Base-by-base conservation (phyloP, 2,329 filamentous ascomycete genomes). In the Cladophialophora chaetospira region DNA sequence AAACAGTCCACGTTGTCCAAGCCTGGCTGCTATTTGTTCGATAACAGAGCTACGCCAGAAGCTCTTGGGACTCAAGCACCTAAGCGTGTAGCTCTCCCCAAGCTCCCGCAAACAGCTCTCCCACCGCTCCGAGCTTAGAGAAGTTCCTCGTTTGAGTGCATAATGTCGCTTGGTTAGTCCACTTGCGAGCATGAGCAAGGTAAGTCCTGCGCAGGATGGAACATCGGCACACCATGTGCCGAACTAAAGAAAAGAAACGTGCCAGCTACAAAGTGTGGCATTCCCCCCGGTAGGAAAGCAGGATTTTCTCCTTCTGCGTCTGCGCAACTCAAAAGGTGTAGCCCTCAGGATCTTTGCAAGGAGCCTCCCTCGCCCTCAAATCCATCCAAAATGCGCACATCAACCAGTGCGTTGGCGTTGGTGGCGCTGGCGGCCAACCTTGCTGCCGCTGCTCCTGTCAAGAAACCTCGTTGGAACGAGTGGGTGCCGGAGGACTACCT, bases 401-500 rank as follows among this genome's bases (percentile, higher is more conserved):
- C 46, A 46, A 33, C 56, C 21, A 35, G 47, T 42, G n/a, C 21
- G 42, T 6, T 62, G 38, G 60, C 60, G 49, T 10, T 62, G 40
- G 23, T 48, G 46, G 60, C 57, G 43, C 33, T 53, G 31, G 47
- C 45, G 11, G 50, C 35, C 6, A 40, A 57, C 23, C 46, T 62
- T 19, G 54, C 47, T 19, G 53, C 17, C 31, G 53, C 53, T 13
- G 43, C 40, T 3, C 60, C 60, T 9, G 26, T 62, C 38, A 36
- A 55, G 13, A 36, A 33, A 40, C 48, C 48, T 10, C 52, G 52
- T 44, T 33, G 44, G 23, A 17, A 57, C 17, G 11, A 57, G 4
- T 31, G 53, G 5, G 28, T 44, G n/a, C 49, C 43, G 5, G 51
- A 63, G 11, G 61, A 61, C 10, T 66, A 65, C 52, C 57, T 74